Evolutionary conservation across 768 basidiomycete genomes (phyloP).

Genomic region (Calocera cornea): DNA sequence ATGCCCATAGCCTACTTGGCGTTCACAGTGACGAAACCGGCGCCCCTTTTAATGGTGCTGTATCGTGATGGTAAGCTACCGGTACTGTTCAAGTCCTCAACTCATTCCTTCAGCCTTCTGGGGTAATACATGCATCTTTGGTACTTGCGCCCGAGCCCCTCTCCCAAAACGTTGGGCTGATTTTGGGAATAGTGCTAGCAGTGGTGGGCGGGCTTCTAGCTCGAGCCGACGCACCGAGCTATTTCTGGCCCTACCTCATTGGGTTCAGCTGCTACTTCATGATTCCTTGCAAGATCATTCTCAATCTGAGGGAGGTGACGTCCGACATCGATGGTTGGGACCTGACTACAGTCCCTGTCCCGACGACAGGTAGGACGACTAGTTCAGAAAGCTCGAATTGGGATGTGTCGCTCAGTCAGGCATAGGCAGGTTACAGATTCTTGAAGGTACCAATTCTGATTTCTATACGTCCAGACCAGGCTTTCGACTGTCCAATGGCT

Average conservation of each 20-base stretch:
- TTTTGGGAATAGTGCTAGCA: neutral
- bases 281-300: neutral
- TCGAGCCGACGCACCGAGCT: neutral
- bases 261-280: neutral
- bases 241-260: neutral
- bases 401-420: too few relatives aligned
- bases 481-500: too few relatives aligned
- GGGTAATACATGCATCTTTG: neutral
- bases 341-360: neutral
- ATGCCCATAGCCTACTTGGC: neutral
- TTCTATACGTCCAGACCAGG: too few relatives aligned
- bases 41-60: neutral
- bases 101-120: neutral
- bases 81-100: neutral
- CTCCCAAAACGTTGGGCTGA: neutral
- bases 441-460: too few relatives aligned
- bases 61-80: neutral
- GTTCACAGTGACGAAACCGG: neutral
- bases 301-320: neutral
- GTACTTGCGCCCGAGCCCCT: neutral
- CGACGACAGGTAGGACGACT: too few relatives aligned
- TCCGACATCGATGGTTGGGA: neutral
- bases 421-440: too few relatives aligned
- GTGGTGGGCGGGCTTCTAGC: neutral
- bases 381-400: too few relatives aligned